Evolutionary conservation across 169 alveolate genomes (phyloP), one percentile per base, ranked within the genome.

Genomic region (Plasmodium blacklocki): DNA sequence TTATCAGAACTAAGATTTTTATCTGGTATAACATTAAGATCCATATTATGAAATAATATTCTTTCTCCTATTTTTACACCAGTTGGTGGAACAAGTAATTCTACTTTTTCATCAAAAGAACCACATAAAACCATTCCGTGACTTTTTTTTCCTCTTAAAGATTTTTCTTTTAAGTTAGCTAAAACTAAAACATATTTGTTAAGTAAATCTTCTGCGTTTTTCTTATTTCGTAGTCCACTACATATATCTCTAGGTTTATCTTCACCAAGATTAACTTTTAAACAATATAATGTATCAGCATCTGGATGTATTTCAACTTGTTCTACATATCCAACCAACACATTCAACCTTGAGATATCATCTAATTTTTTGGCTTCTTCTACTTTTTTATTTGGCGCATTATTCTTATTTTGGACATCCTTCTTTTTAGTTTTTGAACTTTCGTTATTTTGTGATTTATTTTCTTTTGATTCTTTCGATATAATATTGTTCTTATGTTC

Each of bases 81-180:
- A 23, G 59, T 18, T 64, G 89, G 89, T 8, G 89, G 89, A 43
- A n/a, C 6, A 64, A 78, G 89, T 66, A 78, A 70, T 59, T 78
- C 89, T 50, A 78, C 49, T 32, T 50, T 67, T 8, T 64, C 89
- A 47, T 70, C 66, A 64, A 78, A 78, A 32, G 89, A 78, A 2
- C 80, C 95, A 64, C 95, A 93, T 45, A 93, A 76, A 26, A 95
- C 94, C 97, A 95, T 95, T 21, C 97, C 97, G 71, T 94, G 89
- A 15, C 97, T 94, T 52, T 88, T 90, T 60, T 88, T 92, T 14
- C 97, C 97, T 71, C 97, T 91, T 80, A 95, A 87, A 39, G 89
- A 88, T 71, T 94, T 95, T 60, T 95, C 95, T 39, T 93, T 94
- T 74, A 95, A 74, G 89, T 95, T 95, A 18, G 97, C 92, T 47